Percentiles rank a stretch among this genome's conserved stretches.
These are phyloP conservation scores for Aaosphaeria pasadenensis DNA, from an alignment of 2,329 filamentous ascomycete genomes.

Conservation along the genomic window DNA sequence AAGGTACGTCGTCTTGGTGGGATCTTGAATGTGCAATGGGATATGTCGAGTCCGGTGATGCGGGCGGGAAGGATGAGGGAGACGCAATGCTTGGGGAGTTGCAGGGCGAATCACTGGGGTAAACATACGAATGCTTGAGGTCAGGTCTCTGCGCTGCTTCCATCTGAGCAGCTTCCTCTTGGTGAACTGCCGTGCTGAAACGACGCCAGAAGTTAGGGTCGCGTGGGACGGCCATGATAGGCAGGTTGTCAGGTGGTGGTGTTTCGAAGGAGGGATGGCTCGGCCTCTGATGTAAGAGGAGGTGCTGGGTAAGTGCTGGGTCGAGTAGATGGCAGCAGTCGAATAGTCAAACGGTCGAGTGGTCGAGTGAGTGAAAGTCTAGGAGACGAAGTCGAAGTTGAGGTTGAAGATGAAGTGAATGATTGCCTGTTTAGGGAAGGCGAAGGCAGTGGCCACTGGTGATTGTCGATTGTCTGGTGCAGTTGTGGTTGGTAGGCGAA, in stretches of 20 bases:
- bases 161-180: conserved; percentile 46
- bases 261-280: neutral
- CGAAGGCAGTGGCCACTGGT: too few species aligned
- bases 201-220: conserved; percentile 61
- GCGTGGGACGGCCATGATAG: conserved; percentile 45
- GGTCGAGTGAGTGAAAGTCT: neutral
- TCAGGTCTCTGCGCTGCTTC: conserved; percentile 1
- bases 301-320: neutral
- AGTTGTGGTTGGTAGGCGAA: too few species aligned
- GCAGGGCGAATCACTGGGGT: conserved; percentile 9
- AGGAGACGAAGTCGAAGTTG: neutral
- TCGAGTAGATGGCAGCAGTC: neutral
- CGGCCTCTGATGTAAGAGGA: neutral
- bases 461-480: too few species aligned
- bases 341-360: neutral
- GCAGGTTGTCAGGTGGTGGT: neutral
- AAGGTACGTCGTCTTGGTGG: too few species aligned
- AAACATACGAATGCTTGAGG: conserved; percentile 38
- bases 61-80: neutral
- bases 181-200: conserved; percentile 57
- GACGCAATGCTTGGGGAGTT: neutral
- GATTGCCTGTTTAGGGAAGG: too few species aligned
- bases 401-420: too few species aligned
- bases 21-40: too few species aligned
- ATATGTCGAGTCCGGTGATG: too few species aligned